Conservation (phyloP, 805 yeast species). For the Saccharomyces paradoxus region DNA sequence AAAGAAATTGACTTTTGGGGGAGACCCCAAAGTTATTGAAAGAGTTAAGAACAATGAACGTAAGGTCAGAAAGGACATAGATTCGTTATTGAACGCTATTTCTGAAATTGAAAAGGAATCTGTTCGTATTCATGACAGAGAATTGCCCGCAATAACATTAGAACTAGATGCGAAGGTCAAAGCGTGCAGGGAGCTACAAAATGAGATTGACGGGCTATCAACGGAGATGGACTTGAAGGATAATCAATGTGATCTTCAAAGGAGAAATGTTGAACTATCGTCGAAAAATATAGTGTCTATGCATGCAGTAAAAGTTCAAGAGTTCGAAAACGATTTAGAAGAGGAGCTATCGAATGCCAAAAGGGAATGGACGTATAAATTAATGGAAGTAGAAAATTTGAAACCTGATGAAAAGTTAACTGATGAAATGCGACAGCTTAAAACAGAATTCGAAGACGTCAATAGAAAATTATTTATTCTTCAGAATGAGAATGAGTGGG, state of each 20-base stretch:
- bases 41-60: slow-evolving; percentile 28
- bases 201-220: slow-evolving; percentile 13
- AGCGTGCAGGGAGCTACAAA: slow-evolving; percentile 16
- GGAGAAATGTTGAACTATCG: slow-evolving; percentile 15
- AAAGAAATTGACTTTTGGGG: slow-evolving; percentile 3
- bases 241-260: slow-evolving; percentile 13
- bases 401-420: slow-evolving; percentile 28
- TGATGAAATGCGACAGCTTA: slow-evolving; percentile 23
- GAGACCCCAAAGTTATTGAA: slow-evolving; percentile 27
- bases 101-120: slow-evolving; percentile 23
- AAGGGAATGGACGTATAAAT: slow-evolving; percentile 15
- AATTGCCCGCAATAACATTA: slow-evolving; percentile 21
- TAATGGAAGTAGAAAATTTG: slow-evolving; percentile 20
- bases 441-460: slow-evolving; percentile 17
- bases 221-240: slow-evolving; percentile 13
- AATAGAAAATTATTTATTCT: slow-evolving; percentile 9
- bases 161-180: slow-evolving; percentile 18
- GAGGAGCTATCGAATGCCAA: slow-evolving; percentile 11
- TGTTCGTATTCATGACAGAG: slow-evolving; percentile 9
- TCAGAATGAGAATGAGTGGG: slow-evolving; percentile 8
- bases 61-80: slow-evolving; percentile 25
- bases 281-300: slow-evolving; percentile 16
- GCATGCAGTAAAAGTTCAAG: slow-evolving; percentile 18
- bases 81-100: slow-evolving; percentile 22
- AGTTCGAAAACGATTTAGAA: slow-evolving; percentile 18